phyloP scores from a whole-genome alignment of 805 yeast genomes.

The Citeromyces nyonsensis region DNA sequence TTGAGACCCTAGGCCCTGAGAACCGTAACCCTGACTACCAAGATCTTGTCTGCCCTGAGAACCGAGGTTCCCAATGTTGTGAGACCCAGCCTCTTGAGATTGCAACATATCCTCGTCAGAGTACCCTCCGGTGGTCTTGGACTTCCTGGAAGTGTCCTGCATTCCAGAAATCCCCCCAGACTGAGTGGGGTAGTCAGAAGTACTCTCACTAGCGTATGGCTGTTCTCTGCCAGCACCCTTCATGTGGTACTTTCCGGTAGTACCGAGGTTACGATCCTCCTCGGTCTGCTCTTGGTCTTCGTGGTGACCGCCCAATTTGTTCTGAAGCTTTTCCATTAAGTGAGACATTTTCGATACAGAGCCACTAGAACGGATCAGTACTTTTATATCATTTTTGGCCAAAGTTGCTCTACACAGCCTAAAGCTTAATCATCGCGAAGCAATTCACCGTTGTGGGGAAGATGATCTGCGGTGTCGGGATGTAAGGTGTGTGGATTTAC shows the following conservation, averaged over 20 bases:
- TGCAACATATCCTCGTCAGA: too few species aligned
- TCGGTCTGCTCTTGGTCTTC: background rate
- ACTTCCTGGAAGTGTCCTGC: too few species aligned
- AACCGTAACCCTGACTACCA: background rate
- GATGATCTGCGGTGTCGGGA: too few species aligned
- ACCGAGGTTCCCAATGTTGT: background rate
- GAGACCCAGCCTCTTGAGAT: conserved; percentile 1
- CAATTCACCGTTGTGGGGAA: too few species aligned
- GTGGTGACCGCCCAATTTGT: conserved; percentile 4
- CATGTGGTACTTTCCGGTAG: conserved; percentile 2
- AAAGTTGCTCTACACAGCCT: too few species aligned
- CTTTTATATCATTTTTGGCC: too few species aligned
- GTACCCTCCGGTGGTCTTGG: too few species aligned
- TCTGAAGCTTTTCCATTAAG: conserved; percentile 5
- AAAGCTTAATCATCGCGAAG: too few species aligned
- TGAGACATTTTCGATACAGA: conserved; percentile 3
- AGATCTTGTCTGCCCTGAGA: background rate
- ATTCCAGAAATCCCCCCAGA: too few species aligned
- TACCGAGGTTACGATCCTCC: background rate
- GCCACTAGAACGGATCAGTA: too few species aligned
- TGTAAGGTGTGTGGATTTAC: too few species aligned
- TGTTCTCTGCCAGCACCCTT: conserved; percentile 2
- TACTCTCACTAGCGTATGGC: conserved; percentile 1
- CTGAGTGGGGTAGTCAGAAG: too few species aligned
- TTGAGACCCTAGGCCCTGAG: conserved; percentile 1